phyloP scores from a whole-genome alignment of 345 rosid species.

The Eucalyptus marginata region DNA sequence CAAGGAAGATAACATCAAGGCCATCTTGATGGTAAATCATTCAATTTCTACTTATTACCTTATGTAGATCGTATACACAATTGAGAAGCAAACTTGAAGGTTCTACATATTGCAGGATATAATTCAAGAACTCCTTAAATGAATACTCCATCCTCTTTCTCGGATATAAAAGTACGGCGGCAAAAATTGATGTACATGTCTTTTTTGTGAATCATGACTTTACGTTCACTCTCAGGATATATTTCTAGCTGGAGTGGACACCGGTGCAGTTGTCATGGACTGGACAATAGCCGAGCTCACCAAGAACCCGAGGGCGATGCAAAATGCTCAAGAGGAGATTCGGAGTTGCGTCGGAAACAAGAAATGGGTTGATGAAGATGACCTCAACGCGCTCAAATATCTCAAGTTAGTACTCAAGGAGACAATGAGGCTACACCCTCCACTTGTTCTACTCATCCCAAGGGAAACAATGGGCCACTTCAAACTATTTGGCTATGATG shows the following conservation, averaged over 20 bases:
- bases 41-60: not conserved
- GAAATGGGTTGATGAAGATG: constrained; percentile 12
- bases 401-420: constrained; percentile 36
- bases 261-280: not conserved
- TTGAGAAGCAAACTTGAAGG: no score
- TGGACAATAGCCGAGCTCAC: constrained; percentile 37
- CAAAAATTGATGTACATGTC: not conserved
- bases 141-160: not conserved
- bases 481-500: constrained; percentile 13
- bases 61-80: no score
- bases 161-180: not conserved
- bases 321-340: constrained; percentile 20
- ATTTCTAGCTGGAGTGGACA: constrained; percentile 14
- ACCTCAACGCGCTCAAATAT: constrained; percentile 13
- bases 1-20: not conserved
- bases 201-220: not conserved
- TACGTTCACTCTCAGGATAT: constrained; percentile 5
- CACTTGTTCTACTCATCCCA: constrained; percentile 20
- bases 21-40: not conserved
- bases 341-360: constrained; percentile 6
- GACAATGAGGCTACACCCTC: constrained; percentile 36
- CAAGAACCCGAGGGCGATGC: constrained; percentile 23
- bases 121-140: not conserved
- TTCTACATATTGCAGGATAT: no score
- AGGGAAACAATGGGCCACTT: constrained; percentile 27